phyloP scores from a whole-genome alignment of 2,329 filamentous ascomycete species.

The Clarireedia homoeocarpa region DNA sequence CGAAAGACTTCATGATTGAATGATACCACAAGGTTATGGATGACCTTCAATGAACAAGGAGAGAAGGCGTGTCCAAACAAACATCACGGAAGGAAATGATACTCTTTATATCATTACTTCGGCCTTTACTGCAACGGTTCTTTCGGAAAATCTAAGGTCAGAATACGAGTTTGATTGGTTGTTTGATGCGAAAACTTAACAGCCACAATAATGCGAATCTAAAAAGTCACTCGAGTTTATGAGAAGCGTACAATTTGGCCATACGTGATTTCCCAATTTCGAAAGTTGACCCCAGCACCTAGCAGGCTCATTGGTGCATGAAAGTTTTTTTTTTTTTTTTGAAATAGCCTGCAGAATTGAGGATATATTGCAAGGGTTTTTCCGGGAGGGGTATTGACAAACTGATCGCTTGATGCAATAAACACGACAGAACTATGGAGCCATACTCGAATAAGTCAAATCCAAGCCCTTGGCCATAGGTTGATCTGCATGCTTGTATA shows the following conservation, averaged over 20 bases:
- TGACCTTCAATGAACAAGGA: neutral
- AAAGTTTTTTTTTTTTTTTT: neutral
- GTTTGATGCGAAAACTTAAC: no score
- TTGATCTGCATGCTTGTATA: no score
- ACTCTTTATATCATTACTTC: neutral
- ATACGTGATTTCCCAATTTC: neutral
- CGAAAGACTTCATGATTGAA: slow-evolving; percentile 3
- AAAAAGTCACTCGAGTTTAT: neutral
- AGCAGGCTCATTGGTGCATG: neutral
- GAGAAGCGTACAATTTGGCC: neutral
- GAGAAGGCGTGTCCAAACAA: neutral
- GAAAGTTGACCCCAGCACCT: neutral
- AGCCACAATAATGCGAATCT: no score
- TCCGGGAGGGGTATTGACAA: neutral
- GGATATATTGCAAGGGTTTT: no score
- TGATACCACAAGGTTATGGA: neutral
- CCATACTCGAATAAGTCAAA: no score
- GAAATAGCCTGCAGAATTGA: neutral
- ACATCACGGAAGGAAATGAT: neutral
- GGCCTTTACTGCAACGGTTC: no score
- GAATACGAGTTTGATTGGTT: no score
- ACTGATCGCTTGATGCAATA: no score
- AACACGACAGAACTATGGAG: no score
- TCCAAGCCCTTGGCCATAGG: no score
- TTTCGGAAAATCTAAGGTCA: no score